phyloP scores from a whole-genome alignment of 2,329 filamentous ascomycete genomes.

The Calonectria pseudoturangicola region DNA sequence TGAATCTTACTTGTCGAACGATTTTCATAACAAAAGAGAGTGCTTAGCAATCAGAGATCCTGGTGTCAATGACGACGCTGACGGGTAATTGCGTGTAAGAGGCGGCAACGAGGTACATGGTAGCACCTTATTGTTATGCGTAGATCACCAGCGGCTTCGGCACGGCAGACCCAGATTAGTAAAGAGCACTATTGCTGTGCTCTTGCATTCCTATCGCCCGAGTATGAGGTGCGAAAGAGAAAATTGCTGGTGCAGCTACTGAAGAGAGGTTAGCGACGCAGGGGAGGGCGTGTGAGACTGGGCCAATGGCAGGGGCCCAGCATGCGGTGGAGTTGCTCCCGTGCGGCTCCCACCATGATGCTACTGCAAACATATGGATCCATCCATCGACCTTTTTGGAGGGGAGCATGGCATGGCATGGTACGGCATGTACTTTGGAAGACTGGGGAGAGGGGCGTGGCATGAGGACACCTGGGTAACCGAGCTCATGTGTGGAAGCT shows the following conservation, averaged over 20 bases:
- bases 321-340: constrained; percentile 11
- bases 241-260: constrained; percentile 8
- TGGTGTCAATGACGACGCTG: not conserved
- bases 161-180: not conserved
- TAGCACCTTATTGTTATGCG: constrained; percentile 17
- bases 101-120: not conserved
- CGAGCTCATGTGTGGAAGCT: not conserved
- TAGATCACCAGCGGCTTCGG: not conserved
- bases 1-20: not conserved
- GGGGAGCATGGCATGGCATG: constrained; percentile 15
- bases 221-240: not conserved
- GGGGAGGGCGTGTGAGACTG: constrained; percentile 28
- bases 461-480: not conserved
- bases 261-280: not conserved
- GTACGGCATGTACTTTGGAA: constrained; percentile 6
- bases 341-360: constrained; percentile 36
- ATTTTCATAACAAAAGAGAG: not conserved
- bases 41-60: constrained; percentile 20
- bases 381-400: constrained; percentile 14
- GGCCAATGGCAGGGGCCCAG: constrained; percentile 18
- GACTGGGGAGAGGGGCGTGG: not conserved
- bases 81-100: constrained; percentile 5
- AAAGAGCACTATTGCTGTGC: not conserved
- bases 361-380: constrained; percentile 34
- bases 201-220: not conserved